A percentile compares a stretch with the other conserved stretches of the same genome.
Conservation (phyloP, 2,329 filamentous ascomycete species). For the Alternaria conjuncta region DNA sequence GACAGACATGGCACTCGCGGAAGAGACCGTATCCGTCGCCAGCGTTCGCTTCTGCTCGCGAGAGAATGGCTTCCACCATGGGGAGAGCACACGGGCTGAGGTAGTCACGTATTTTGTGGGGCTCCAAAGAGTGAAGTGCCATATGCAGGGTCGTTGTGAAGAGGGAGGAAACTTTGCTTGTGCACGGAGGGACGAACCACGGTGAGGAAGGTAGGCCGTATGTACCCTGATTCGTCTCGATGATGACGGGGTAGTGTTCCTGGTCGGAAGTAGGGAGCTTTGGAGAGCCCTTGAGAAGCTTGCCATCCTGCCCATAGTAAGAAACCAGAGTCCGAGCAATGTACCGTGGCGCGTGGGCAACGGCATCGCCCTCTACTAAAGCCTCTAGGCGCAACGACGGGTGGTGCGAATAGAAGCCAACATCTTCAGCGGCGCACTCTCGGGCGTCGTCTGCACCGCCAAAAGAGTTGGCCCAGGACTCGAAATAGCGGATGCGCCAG, state of each 20-base stretch:
- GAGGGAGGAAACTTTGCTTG: conserved; percentile 20
- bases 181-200: conserved; percentile 24
- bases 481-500: conserved; percentile 23
- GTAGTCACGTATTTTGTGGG: not conserved
- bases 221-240: conserved; percentile 25
- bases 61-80: conserved; percentile 19
- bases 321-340: conserved; percentile 26
- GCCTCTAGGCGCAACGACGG: not conserved
- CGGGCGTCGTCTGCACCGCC: not conserved
- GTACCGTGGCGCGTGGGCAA: conserved; percentile 11
- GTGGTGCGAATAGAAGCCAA: conserved; percentile 20
- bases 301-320: conserved; percentile 31
- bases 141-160: conserved; percentile 20
- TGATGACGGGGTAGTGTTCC: conserved; percentile 18
- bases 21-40: conserved; percentile 23
- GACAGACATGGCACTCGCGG: conserved; percentile 35
- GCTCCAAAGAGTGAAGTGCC: conserved; percentile 11
- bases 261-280: conserved; percentile 5
- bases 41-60: conserved; percentile 19
- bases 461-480: conserved; percentile 20
- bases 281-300: conserved; percentile 19
- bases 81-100: not conserved
- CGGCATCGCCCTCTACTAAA: not conserved
- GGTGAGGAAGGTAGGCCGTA: conserved; percentile 20
- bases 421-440: not conserved